Base-by-base conservation (phyloP, 2,329 filamentous ascomycete genomes). In the Pyrenochaeta sp. region DNA sequence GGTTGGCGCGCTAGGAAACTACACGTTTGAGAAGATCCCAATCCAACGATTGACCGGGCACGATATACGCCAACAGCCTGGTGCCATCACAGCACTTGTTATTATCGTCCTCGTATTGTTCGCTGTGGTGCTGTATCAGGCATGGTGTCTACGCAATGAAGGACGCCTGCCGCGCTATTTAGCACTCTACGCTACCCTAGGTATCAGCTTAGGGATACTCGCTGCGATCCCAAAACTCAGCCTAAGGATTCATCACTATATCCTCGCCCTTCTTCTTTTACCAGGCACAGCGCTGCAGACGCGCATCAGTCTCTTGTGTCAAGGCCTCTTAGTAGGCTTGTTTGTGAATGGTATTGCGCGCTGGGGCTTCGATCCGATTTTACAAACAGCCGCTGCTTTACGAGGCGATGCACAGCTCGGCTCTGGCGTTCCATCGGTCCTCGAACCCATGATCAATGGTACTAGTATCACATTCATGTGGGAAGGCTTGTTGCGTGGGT, bases 331-430 rank as follows among this genome's bases (percentile, higher is more conserved):
- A 0, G 81, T 98, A 7, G 95, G 95, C 0, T 84, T 98, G 0
- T 98, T 97, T 77, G 89, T 97, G 79, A 97, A 97, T 74, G 94
- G 95, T 51, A 88, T 96, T 58, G 94, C 93, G 3, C 86, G 94
- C 43, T 98, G 95, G 95, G 93, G 93, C 0, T 99, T 96, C 75
- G 93, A 92, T 61, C 85, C 90, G 0, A 87, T 99, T 46, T 85
- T 99, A 15, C 90, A 99, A 78, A 98, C 95, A 0, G 87, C 91
- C 0, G 84, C 78, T 0, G 88, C 88, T 0, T 79, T 99, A 25
- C 88, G 87, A 47, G 88, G 78, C 5, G 81, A 83, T 48, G 77
- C 77, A 1, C 77, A 79, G 52, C 67, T 80, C 15, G 86, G 87
- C 8, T 88, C 87, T 0, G 79, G 84, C 0, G 80, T 95, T 1